Conservation (phyloP, 495 filamentous ascomycete species). For the Chaetomium cochliodes region DNA sequence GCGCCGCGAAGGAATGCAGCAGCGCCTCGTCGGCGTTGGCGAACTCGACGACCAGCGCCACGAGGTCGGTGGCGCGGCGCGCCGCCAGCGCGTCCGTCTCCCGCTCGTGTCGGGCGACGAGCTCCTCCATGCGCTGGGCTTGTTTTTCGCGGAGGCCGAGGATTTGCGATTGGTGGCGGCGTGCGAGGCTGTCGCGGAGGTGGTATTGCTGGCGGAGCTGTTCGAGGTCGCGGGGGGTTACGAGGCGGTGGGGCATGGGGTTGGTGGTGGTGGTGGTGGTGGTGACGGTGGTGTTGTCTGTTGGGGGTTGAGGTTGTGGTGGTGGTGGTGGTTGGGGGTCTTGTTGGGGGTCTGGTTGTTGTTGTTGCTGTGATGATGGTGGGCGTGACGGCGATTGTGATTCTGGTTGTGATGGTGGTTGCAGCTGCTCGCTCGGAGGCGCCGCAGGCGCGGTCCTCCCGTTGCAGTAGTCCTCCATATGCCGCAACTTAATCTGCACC, state of each 20-base stretch:
- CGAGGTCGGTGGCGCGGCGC: conserved; percentile 52
- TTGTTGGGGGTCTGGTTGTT: neutral
- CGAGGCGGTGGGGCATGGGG: conserved; percentile 43
- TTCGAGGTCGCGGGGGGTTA: conserved; percentile 57
- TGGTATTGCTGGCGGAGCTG: conserved; percentile 72
- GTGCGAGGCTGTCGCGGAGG: conserved; percentile 65
- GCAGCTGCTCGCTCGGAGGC: conserved; percentile 27
- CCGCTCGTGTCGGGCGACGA: conserved; percentile 61
- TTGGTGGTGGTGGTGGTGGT: neutral
- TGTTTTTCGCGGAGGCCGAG: conserved; percentile 80
- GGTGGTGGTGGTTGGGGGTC: neutral
- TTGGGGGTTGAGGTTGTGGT: conserved; percentile 16
- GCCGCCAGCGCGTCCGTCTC: conserved; percentile 58
- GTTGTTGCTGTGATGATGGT: neutral
- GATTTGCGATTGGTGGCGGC: conserved; percentile 68
- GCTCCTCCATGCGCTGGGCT: conserved; percentile 63
- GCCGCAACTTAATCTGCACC: conserved; percentile 65
- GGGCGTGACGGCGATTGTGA: conserved; percentile 2
- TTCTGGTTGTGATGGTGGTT: conserved; percentile 25
- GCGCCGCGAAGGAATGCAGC: conserved; percentile 47
- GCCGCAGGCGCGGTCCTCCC: conserved; percentile 34
- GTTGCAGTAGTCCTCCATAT: conserved; percentile 78
- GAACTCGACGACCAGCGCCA: conserved; percentile 58
- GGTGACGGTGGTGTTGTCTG: too few species aligned
- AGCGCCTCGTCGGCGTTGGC: conserved; percentile 54